Evolutionary conservation across 495 filamentous ascomycete species (phyloP).

Genomic region (Xylaria longipes): DNA sequence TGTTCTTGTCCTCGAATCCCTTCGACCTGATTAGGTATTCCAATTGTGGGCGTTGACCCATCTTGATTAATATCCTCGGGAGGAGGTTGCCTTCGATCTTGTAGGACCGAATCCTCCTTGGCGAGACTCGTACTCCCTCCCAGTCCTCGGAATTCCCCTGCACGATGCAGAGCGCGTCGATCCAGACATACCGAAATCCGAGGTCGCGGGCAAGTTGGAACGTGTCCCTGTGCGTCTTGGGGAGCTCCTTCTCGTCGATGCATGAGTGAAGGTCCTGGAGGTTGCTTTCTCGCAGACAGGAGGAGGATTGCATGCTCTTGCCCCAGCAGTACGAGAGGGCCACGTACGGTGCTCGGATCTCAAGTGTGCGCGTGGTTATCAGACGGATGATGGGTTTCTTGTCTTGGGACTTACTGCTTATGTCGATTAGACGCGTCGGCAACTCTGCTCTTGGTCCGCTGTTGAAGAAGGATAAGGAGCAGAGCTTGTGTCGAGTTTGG

Average conservation of each 20-base stretch:
- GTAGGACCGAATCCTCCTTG: no score
- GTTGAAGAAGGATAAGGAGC: background rate
- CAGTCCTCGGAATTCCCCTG: no score
- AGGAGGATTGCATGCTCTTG: background rate
- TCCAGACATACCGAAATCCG: constrained; percentile 41
- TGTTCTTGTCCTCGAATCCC: no score
- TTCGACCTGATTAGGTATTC: no score
- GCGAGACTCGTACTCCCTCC: no score
- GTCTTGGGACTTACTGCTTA: background rate
- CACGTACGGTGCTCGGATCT: constrained; percentile 22
- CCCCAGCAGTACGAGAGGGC: constrained; percentile 38
- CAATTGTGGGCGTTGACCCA: no score
- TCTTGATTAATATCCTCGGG: no score
- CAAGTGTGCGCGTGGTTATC: background rate
- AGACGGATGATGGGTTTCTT: background rate
- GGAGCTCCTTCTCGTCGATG: constrained; percentile 17
- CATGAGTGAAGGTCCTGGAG: background rate
- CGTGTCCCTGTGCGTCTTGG: constrained; percentile 37
- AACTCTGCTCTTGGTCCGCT: background rate
- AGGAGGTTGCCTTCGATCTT: no score
- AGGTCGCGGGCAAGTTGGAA: constrained; percentile 33
- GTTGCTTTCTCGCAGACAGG: constrained; percentile 11
- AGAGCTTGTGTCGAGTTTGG: background rate
- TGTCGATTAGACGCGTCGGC: constrained; percentile 7
- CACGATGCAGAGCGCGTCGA: constrained; percentile 45